Evolutionary conservation across 2,329 filamentous ascomycete species (phyloP), one percentile per base, ranked within the genome.

Genomic region (Fusarium burgessii): DNA sequence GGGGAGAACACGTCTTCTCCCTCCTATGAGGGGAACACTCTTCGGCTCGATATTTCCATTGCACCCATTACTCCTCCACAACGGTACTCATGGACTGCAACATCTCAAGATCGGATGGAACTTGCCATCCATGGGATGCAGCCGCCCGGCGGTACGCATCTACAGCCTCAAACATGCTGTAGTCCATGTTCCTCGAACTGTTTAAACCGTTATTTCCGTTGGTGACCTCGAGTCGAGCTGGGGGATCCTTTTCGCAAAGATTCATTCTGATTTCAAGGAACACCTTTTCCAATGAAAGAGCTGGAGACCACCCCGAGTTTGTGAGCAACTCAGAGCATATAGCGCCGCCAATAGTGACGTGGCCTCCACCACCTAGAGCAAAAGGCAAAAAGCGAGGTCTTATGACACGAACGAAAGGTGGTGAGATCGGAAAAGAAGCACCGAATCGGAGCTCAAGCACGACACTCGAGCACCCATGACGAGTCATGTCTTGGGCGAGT

Each of bases 311-410:
- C 29, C 94, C 95, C 10, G 89, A 88, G 78, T 91, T 94, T 2
- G 94, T 97, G 68, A 97, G 85, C 7, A 96, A 85, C 80, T 96
- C 91, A 89, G 97, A 95, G 79, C 88, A 90, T 82, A 98, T 89
- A 3, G 94, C 93, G 3, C 95, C 95, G 27, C 95, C 95, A 3
- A 85, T 83, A 0, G 95, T 97, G 65, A 98, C 91, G 78, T 97
- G 93, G 1, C 94, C 94, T 27, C 95, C 95, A 23, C 94, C 95
- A 7, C 94, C 93, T 7, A 84, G 74, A 29, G 83, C 78, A 76
- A 95, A 95, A 4, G 89, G 85, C 23, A 95, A 79, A 78, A 97
- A 95, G 7, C 91, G 90, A 3, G 95, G 95, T 9, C 92, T 89
- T 57, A 97, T 87, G 18, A 97, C 90, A 10, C 95, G 91, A 32